phyloP scores from a whole-genome alignment of 2,329 filamentous ascomycete species.

The Microsporum audouinii region DNA sequence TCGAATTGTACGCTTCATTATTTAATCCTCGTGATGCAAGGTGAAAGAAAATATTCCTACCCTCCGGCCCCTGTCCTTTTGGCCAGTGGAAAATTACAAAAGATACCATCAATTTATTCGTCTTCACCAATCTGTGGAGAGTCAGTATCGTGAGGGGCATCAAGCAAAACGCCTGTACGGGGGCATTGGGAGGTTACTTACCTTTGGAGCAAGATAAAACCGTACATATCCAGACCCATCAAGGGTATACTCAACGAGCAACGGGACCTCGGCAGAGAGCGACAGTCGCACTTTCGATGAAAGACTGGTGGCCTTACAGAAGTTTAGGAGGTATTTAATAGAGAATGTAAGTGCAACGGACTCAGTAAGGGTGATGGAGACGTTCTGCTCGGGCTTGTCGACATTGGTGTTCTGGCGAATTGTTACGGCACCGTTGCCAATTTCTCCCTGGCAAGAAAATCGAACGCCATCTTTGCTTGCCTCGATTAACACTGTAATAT shows the following conservation, averaged over 20 bases:
- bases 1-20: background rate
- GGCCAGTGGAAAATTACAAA: background rate
- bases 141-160: slow-evolving; percentile 25
- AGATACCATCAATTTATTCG: slow-evolving; percentile 27
- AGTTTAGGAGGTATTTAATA: slow-evolving; percentile 98
- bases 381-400: slow-evolving; percentile 75
- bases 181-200: slow-evolving; percentile 28
- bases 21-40: background rate
- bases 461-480: slow-evolving; percentile 95
- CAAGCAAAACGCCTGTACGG: background rate
- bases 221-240: slow-evolving; percentile 76
- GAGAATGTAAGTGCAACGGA: slow-evolving; percentile 93
- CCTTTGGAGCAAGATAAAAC: slow-evolving; percentile 98
- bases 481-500: slow-evolving; percentile 69
- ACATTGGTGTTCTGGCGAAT: slow-evolving; percentile 79
- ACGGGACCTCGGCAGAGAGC: slow-evolving; percentile 88
- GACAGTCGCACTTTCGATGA: slow-evolving; percentile 78
- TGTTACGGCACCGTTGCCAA: slow-evolving; percentile 87
- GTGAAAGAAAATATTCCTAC: background rate
- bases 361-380: slow-evolving; percentile 83
- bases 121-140: slow-evolving; percentile 50
- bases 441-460: slow-evolving; percentile 86
- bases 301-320: slow-evolving; percentile 91
- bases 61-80: background rate
- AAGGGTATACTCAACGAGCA: slow-evolving; percentile 84